These are phyloP conservation scores for Herpotrichia juniperi DNA, from an alignment of 2,329 filamentous ascomycete species.

Conservation along the genomic window DNA sequence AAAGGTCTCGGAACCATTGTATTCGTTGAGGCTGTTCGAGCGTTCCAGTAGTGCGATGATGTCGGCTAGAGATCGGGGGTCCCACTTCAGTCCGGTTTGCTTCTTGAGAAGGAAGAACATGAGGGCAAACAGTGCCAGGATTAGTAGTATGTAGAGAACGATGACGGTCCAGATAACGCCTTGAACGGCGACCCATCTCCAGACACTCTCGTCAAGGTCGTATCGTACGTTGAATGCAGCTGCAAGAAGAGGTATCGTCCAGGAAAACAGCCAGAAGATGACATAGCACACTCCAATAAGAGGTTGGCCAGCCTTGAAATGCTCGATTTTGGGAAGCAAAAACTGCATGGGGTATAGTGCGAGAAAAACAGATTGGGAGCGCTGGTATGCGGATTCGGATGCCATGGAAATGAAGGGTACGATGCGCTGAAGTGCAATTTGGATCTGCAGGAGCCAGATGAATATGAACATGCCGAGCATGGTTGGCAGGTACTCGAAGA, in stretches of 20 bases:
- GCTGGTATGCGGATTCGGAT: constrained; percentile 63
- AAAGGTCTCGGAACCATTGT: constrained; percentile 70
- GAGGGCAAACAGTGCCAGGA: constrained; percentile 63
- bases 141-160: constrained; percentile 72
- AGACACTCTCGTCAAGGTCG: constrained; percentile 64
- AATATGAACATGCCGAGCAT: constrained; percentile 73
- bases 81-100: constrained; percentile 82
- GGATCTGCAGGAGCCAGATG: constrained; percentile 77
- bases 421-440: constrained; percentile 75
- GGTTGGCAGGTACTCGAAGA: constrained; percentile 85
- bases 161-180: constrained; percentile 80
- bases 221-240: constrained; percentile 73
- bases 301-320: constrained; percentile 72
- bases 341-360: constrained; percentile 66
- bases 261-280: constrained; percentile 77
- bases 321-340: constrained; percentile 70
- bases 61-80: constrained; percentile 81
- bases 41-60: constrained; percentile 77
- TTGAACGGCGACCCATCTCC: constrained; percentile 82
- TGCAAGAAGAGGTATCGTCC: constrained; percentile 82
- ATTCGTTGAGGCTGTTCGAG: constrained; percentile 78
- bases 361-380: constrained; percentile 69
- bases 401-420: constrained; percentile 81
- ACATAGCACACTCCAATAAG: constrained; percentile 70
- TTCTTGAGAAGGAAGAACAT: constrained; percentile 68